These are phyloP conservation scores for Metschnikowia hibisci DNA, from an alignment of 805 yeast genomes.

Conservation along the genomic window DNA sequence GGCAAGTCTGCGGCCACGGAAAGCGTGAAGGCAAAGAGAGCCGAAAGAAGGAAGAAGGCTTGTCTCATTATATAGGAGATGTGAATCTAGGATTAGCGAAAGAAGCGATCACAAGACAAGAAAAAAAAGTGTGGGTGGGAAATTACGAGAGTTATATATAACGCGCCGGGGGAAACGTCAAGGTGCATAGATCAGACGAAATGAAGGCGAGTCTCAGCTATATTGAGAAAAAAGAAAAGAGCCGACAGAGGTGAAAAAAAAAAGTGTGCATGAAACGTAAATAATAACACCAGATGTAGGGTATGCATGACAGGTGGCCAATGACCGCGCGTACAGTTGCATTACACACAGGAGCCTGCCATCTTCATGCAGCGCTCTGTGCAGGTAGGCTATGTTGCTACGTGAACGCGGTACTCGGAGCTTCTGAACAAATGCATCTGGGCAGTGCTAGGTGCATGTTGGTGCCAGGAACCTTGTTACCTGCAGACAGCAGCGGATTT, in stretches of 20 bases:
- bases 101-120: constrained; percentile 3
- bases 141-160: constrained; percentile 1
- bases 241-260: constrained; percentile 1
- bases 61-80: constrained; percentile 11
- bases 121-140: background rate
- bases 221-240: constrained; percentile 5
- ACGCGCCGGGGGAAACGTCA: constrained; percentile 4
- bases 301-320: background rate
- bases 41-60: constrained; percentile 11
- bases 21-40: constrained; percentile 10
- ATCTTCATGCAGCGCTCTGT: background rate
- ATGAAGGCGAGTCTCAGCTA: background rate
- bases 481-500: background rate
- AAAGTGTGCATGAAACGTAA: constrained; percentile 2
- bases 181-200: background rate
- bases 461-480: background rate
- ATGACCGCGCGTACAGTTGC: background rate
- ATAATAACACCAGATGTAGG: background rate
- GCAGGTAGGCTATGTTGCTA: constrained; percentile 11
- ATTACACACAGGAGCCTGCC: background rate
- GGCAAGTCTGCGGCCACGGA: constrained; percentile 23
- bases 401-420: constrained; percentile 5
- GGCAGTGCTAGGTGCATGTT: constrained; percentile 3
- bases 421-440: background rate
- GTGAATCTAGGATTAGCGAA: background rate